Percentiles rank a stretch among this genome's conserved stretches.
Conservation (phyloP, 768 basidiomycete genomes). For the Macrolepiota fuliginosa region DNA sequence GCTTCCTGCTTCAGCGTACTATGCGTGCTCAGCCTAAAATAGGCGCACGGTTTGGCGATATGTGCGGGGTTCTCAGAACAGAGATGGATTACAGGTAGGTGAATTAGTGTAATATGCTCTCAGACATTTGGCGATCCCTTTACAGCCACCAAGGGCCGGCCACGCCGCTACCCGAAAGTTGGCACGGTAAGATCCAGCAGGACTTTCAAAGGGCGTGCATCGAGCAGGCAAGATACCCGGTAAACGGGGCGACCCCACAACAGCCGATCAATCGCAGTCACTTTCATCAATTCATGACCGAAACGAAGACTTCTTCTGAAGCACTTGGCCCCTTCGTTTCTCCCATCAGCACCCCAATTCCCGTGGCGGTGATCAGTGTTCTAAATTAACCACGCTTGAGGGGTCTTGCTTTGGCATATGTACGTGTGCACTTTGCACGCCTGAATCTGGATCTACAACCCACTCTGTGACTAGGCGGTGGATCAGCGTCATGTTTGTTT, state of each 20-base stretch:
- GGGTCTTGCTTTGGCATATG: not conserved
- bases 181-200: not conserved
- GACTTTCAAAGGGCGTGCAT: not conserved
- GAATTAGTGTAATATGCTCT: not conserved
- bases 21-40: not conserved
- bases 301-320: not conserved
- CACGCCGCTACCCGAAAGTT: not conserved
- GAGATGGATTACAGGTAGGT: not conserved
- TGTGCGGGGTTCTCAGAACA: not conserved
- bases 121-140: not conserved
- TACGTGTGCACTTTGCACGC: not conserved
- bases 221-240: not conserved
- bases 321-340: not conserved
- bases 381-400: slow-evolving; percentile 3
- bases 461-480: not conserved
- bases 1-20: not conserved
- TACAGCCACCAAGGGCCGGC: not conserved
- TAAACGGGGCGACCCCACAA: not conserved
- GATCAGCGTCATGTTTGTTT: too few relatives aligned
- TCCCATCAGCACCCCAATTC: slow-evolving; percentile 14
- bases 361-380: slow-evolving; percentile 7
- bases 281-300: slow-evolving; percentile 1
- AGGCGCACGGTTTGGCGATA: not conserved
- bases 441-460: not conserved
- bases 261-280: slow-evolving; percentile 7